Evolutionary conservation across 2,329 filamentous ascomycete species (phyloP), one percentile per base, ranked within the genome.

Genomic region (Fusarium proliferatum): DNA sequence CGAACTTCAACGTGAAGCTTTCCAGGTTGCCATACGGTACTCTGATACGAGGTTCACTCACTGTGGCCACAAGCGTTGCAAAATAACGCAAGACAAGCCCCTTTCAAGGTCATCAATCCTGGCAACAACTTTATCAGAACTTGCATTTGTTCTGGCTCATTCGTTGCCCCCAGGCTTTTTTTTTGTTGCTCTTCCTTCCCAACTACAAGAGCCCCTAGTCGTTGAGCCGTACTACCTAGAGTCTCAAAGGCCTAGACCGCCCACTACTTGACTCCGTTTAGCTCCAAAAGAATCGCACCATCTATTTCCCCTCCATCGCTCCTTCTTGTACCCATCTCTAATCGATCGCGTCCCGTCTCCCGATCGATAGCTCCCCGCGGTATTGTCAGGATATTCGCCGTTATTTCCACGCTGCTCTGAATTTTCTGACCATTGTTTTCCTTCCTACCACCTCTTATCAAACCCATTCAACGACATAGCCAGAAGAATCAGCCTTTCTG

Each of bases 261-360:
- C 69, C 72, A 66, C 67, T 75, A 53, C 68, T 67, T 57, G 74
- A 72, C 72, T 73, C 65, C 67, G 62, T 76, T 70, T 78, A 76
- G 73, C 69, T 75, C 68, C 67, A 63, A 74, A 77, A 64, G 41
- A 78, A 78, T 77, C 76, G 76, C 76, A 76, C 76, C 75, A 78
- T 74, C 66, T 67, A 41, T 61, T 73, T 61, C 75, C 76, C 73
- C 72, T 77, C 76, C 68, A 77, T 77, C 62, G 55, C 67, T 75
- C 49, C 58, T 64, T 69, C 41, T 69, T 52, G 67, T 71, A 72
- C 73, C 69, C 73, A 74, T 78, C 75, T 77, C 76, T 67, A 76
- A 74, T 76, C 75, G 76, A 77, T 78, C 75, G 69, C 59, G 62
- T 60, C 72, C 73, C 61, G 61, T 72, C 56, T 67, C 51, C 69